Percentiles rank a stretch among this genome's conserved stretches.
phyloP scores from a whole-genome alignment of 2,329 filamentous ascomycete genomes.

The Penicillium rolfsii region DNA sequence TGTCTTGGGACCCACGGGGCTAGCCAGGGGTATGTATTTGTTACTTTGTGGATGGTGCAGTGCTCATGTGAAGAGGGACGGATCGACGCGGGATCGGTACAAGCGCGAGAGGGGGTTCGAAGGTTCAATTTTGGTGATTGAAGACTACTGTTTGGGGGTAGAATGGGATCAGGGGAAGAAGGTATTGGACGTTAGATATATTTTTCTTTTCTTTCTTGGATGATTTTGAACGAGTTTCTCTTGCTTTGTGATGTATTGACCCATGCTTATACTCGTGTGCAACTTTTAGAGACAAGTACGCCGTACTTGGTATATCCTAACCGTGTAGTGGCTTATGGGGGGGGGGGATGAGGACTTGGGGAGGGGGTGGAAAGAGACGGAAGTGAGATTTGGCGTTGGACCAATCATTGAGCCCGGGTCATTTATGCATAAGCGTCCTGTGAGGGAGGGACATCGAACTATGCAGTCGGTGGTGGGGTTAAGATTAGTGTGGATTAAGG shows the following conservation, averaged over 20 bases:
- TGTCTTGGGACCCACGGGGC: neutral
- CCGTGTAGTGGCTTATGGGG: too few relatives aligned
- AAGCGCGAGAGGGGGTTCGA: too few relatives aligned
- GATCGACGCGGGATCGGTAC: neutral
- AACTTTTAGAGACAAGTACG: neutral
- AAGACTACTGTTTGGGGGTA: too few relatives aligned
- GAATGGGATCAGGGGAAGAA: too few relatives aligned
- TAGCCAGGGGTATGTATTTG: neutral
- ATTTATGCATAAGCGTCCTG: conserved; percentile 2
- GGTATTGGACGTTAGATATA: too few relatives aligned
- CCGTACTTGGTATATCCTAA: neutral
- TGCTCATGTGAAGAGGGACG: neutral
- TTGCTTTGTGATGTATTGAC: too few relatives aligned
- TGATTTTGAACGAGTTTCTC: too few relatives aligned
- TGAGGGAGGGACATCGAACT: neutral
- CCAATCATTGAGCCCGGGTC: neutral
- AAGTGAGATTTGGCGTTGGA: neutral
- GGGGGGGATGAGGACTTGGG: too few relatives aligned
- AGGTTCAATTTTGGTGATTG: too few relatives aligned
- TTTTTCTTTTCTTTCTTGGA: too few relatives aligned
- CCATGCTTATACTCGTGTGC: too few relatives aligned
- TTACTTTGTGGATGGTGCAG: too few relatives aligned
- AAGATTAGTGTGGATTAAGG: neutral
- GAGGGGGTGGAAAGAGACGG: neutral
- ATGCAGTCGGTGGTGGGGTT: neutral